phyloP scores from a whole-genome alignment of 768 basidiomycete genomes.

The Boletellus sp. region DNA sequence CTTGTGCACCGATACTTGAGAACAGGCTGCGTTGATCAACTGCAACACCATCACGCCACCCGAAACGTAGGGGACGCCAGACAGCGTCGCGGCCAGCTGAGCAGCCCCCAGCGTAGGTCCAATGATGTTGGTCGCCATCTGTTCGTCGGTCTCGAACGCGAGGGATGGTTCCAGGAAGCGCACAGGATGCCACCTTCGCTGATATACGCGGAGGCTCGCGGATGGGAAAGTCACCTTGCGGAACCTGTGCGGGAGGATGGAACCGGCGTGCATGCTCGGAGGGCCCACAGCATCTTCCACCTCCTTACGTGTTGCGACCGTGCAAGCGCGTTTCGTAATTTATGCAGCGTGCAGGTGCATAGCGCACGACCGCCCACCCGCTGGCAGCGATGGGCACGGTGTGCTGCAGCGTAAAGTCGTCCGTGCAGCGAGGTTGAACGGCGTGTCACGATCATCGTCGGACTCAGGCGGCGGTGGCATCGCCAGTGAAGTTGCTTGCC shows the following conservation, averaged over 20 bases:
- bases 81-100: slow-evolving; percentile 42
- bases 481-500: not conserved
- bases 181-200: not conserved
- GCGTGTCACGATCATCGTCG: too few species aligned
- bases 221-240: not conserved
- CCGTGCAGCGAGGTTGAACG: too few species aligned
- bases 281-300: slow-evolving; percentile 13
- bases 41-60: slow-evolving; percentile 41
- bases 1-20: slow-evolving; percentile 47
- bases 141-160: not conserved
- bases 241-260: not conserved
- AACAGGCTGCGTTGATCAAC: slow-evolving; percentile 44
- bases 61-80: slow-evolving; percentile 45
- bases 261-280: not conserved
- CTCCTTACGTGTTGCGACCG: not conserved
- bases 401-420: too few species aligned
- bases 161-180: not conserved
- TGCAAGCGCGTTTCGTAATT: not conserved
- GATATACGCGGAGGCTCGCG: slow-evolving; percentile 8
- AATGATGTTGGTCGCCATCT: slow-evolving; percentile 19
- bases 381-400: too few species aligned
- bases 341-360: too few species aligned
- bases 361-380: too few species aligned
- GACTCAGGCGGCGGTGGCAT: too few species aligned
- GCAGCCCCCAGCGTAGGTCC: slow-evolving; percentile 27